phyloP scores from a whole-genome alignment of 768 basidiomycete species.

The Lentinula sp. region DNA sequence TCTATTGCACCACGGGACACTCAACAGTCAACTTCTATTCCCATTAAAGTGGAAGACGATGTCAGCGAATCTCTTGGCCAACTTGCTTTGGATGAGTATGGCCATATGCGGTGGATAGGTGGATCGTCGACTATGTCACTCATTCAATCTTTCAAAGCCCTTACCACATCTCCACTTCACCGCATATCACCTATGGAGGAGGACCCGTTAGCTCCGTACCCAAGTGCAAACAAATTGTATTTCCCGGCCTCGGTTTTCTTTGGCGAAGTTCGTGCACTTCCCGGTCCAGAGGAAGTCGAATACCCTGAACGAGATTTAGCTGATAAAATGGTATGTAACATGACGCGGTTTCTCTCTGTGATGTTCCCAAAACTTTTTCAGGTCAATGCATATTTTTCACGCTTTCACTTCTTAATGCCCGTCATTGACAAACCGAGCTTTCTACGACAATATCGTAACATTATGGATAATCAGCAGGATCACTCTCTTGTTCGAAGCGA shows the following conservation, averaged over 20 bases:
- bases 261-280: slow-evolving; percentile 78
- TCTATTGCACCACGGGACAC: slow-evolving; percentile 25
- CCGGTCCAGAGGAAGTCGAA: slow-evolving; percentile 81
- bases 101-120: slow-evolving; percentile 89
- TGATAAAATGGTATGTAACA: slow-evolving; percentile 68
- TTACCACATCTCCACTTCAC: slow-evolving; percentile 63
- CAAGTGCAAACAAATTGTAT: slow-evolving; percentile 79
- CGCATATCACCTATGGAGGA: slow-evolving; percentile 83
- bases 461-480: slow-evolving; percentile 70
- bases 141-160: slow-evolving; percentile 79
- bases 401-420: slow-evolving; percentile 85
- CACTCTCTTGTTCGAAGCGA: slow-evolving; percentile 47
- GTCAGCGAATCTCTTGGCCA: slow-evolving; percentile 83
- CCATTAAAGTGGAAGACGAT: slow-evolving; percentile 64
- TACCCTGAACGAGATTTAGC: slow-evolving; percentile 81
- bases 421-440: slow-evolving; percentile 84
- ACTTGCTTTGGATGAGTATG: slow-evolving; percentile 83
- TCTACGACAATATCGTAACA: slow-evolving; percentile 56
- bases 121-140: slow-evolving; percentile 90
- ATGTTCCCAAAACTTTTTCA: slow-evolving; percentile 26
- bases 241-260: slow-evolving; percentile 87
- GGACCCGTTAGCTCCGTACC: slow-evolving; percentile 71
- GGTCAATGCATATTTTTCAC: slow-evolving; percentile 84
- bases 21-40: slow-evolving; percentile 31
- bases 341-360: slow-evolving; percentile 11